Conservation (phyloP, 2,329 filamentous ascomycete genomes). For the Dryadomyces quercus-mongolicae region DNA sequence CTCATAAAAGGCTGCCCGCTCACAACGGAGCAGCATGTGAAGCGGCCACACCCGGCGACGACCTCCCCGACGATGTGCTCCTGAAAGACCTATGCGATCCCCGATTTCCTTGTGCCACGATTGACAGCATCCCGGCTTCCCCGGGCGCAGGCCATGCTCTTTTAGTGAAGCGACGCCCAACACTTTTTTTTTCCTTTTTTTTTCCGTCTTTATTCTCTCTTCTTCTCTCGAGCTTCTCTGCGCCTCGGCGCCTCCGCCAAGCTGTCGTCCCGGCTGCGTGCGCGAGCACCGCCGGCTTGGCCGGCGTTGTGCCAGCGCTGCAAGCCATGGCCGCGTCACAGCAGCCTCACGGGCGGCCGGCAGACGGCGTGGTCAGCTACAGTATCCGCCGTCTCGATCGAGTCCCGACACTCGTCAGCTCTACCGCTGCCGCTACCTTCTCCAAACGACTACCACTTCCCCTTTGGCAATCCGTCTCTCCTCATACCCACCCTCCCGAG, state of each 20-base stretch:
- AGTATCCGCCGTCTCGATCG: neutral
- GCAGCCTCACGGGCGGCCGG: neutral
- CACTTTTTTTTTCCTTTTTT: neutral
- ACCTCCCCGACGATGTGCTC: neutral
- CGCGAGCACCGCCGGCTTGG: neutral
- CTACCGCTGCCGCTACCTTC: neutral
- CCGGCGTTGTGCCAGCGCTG: neutral
- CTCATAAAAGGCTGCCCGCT: too few relatives aligned
- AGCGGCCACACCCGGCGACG: neutral
- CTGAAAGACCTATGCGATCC: neutral
- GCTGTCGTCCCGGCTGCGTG: conserved; percentile 1
- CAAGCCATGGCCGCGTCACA: neutral
- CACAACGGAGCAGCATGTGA: too few relatives aligned
- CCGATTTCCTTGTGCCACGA: neutral
- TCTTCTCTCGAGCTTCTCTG: neutral
- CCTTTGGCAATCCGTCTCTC: conserved; percentile 12
- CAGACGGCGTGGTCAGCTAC: neutral
- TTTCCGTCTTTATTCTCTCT: neutral
- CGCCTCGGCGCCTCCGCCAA: neutral
- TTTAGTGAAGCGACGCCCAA: neutral
- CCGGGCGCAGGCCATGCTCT: neutral
- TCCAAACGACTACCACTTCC: conserved; percentile 10
- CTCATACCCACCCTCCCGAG: conserved; percentile 9
- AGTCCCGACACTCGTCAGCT: neutral
- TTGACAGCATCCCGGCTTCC: neutral